Evolutionary conservation across 140 eudicot species (phyloP).

Genomic region (Senecio squalidus): DNA sequence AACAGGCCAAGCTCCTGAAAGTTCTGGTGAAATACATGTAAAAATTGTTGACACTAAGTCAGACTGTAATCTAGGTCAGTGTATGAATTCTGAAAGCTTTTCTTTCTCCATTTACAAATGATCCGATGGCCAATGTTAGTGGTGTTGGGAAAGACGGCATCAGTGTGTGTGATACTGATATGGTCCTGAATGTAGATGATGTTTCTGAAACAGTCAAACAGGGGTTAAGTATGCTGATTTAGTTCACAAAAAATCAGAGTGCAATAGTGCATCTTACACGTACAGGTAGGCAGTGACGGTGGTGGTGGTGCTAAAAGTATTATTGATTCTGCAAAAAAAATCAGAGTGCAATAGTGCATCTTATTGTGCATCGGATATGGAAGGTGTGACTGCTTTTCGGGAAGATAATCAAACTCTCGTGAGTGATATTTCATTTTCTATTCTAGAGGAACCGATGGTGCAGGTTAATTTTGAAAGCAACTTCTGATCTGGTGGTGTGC

Average conservation of each 20-base stretch:
- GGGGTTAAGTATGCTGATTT: constrained; percentile 6
- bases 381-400: constrained; percentile 12
- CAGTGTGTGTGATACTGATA: constrained; percentile 2
- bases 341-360: constrained; percentile 12
- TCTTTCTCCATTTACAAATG: constrained; percentile 15
- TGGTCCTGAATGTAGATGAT: constrained; percentile 20
- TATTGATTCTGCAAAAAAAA: background rate
- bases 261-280: too few relatives aligned
- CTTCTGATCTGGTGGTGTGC: background rate
- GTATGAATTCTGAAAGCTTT: constrained; percentile 15
- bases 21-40: constrained; percentile 10
- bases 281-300: background rate
- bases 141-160: constrained; percentile 9
- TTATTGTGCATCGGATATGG: constrained; percentile 14
- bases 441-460: constrained; percentile 29
- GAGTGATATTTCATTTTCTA: constrained; percentile 21
- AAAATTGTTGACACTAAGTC: constrained; percentile 12
- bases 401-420: constrained; percentile 21
- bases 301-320: constrained; percentile 10
- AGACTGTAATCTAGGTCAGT: constrained; percentile 15
- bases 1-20: constrained; percentile 32
- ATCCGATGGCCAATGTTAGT: background rate
- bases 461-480: constrained; percentile 19
- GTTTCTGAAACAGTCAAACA: constrained; percentile 30
- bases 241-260: constrained; percentile 1